These are phyloP conservation scores for Parietaria judaica DNA, from an alignment of 306 rosid species.

Conservation along the genomic window DNA sequence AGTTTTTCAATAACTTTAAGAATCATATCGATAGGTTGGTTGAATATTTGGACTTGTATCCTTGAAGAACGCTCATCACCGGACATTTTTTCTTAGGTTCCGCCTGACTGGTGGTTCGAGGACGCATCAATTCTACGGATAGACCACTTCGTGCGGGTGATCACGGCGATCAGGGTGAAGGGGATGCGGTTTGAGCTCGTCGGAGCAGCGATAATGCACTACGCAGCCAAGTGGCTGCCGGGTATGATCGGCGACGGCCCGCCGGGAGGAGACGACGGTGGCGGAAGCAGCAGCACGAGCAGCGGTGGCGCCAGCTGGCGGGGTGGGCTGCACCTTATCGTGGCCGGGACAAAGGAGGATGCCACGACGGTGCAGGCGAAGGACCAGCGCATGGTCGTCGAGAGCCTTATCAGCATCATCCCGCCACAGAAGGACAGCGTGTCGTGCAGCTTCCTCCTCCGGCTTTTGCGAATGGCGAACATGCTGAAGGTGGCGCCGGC, in stretches of 20 bases:
- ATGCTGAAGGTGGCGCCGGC: conserved; percentile 89
- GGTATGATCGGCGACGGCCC: conserved; percentile 42
- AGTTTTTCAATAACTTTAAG: too few relatives aligned
- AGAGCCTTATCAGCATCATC: conserved; percentile 89
- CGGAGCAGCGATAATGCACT: conserved; percentile 80
- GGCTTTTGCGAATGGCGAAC: conserved; percentile 83
- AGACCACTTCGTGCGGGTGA: conserved; percentile 89
- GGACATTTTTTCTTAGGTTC: conserved; percentile 26
- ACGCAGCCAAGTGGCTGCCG: conserved; percentile 81
- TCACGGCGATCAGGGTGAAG: conserved; percentile 89
- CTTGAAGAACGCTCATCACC: too few relatives aligned
- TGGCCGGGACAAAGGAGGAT: conserved; percentile 56
- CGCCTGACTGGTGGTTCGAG: conserved; percentile 99
- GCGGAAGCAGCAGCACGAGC: conserved; percentile 11
- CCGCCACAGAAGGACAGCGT: conserved; percentile 96
- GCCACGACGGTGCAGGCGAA: conserved; percentile 49
- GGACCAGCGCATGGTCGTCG: conserved; percentile 79
- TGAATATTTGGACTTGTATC: too few relatives aligned
- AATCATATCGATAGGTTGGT: too few relatives aligned
- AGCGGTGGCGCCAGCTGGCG: conserved; percentile 46
- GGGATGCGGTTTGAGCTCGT: conserved; percentile 81
- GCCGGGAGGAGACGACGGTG: conserved; percentile 4
- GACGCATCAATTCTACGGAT: conserved; percentile 84
- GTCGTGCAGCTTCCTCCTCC: conserved; percentile 85
- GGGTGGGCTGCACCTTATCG: conserved; percentile 79